Conservation (phyloP, 441 rosid species). For the Bruguiera hainesii region DNA sequence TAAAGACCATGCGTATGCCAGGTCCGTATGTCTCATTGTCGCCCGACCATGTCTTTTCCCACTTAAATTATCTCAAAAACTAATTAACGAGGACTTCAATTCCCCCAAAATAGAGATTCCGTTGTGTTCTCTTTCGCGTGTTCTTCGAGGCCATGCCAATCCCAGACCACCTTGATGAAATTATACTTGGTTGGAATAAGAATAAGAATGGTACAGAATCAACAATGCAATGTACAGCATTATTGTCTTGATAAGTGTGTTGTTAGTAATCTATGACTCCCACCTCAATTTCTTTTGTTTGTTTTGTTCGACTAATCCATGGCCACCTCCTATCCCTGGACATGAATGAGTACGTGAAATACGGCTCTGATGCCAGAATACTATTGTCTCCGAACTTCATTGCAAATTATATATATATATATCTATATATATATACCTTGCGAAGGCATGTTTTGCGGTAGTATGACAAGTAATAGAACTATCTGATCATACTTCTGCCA, state of each 20-base stretch:
- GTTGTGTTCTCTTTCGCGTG: neutral
- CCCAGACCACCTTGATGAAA: neutral
- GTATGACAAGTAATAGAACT: too few species aligned
- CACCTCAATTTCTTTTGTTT: neutral
- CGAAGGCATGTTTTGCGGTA: too few species aligned
- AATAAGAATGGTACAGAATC: constrained; percentile 2
- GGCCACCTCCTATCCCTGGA: too few species aligned
- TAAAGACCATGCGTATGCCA: constrained; percentile 12
- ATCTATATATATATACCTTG: too few species aligned
- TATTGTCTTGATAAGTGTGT: neutral
- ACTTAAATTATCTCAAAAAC: neutral
- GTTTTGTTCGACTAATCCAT: neutral
- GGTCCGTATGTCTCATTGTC: neutral
- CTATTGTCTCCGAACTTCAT: too few species aligned
- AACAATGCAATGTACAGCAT: neutral
- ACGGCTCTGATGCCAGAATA: too few species aligned
- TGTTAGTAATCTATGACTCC: neutral
- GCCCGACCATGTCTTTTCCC: neutral
- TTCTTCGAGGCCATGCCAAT: neutral
- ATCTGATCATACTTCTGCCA: too few species aligned
- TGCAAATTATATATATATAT: too few species aligned
- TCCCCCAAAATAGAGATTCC: neutral
- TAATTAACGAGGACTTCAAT: neutral
- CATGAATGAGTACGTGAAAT: too few species aligned
- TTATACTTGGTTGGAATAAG: neutral